Evolutionary conservation across 2,329 filamentous ascomycete genomes (phyloP), one percentile per base, ranked within the genome.

Genomic region (Stagonosporopsis tanaceti): DNA sequence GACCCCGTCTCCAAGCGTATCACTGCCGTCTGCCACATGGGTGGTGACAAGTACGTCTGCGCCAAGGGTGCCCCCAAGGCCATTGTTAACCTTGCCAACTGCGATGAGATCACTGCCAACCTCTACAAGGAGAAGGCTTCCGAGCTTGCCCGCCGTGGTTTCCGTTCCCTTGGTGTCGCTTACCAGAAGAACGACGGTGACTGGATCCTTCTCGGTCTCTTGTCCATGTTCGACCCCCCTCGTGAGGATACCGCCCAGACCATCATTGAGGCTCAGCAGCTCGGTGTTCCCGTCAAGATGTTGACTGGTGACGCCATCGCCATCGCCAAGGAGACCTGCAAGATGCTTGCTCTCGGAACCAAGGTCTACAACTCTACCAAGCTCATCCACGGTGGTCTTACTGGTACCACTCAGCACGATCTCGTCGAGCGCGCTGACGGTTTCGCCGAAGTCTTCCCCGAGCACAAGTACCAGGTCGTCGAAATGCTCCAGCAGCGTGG

Each of bases 361-460:
- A 91, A 91, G 83, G 89, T 92, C 65, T 92, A 92, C 83, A 90
- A 91, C 82, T 91, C 89, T 59, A 87, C 89, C 74, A 89, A 88
- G 79, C 85, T 92, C 65, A 90, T 91, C 68, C 87, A 90, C 79
- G 88, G 89, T 79, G 89, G 89, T 82, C 84, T 92, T 60, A 84
- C 87, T 58, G 89, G 89, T 67, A 86, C 87, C 63, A 88, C 88
- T 59, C 87, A 91, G 79, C 87, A 91, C 80, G 89, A 92, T 73
- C 85, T 92, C 30, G 88, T 91, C 61, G 89, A 92, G 80, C 86
- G 88, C 68, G 88, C 88, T 56, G 87, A 90, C 70, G 88, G 88
- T 77, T 90, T 90, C 77, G 88, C 88, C 63, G 88, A 90, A 77
- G 88, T 90, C 55, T 90, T 89, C 81, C 88, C 88, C 59, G 87